These are phyloP conservation scores for Isabelozyma gotoi DNA, from an alignment of 805 yeast species.

Conservation along the genomic window DNA sequence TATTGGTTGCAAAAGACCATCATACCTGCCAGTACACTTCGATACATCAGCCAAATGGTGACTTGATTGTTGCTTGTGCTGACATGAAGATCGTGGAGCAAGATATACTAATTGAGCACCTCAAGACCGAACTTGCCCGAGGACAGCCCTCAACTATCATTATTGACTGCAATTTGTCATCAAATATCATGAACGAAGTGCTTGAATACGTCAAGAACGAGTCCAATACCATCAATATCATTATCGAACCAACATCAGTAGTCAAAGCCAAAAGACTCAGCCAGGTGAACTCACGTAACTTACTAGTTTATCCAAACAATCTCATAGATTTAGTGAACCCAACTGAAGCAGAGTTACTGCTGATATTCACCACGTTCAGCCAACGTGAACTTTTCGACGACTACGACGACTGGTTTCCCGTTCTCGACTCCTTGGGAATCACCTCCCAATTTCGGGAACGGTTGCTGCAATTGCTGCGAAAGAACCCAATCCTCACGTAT, in stretches of 20 bases:
- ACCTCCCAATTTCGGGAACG: slow-evolving; percentile 46
- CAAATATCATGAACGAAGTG: slow-evolving; percentile 37
- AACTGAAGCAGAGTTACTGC: slow-evolving; percentile 58
- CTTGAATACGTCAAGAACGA: slow-evolving; percentile 16
- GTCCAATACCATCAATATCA: slow-evolving; percentile 25
- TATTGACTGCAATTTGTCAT: slow-evolving; percentile 68
- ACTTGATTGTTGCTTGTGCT: slow-evolving; percentile 72
- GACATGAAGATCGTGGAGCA: slow-evolving; percentile 74
- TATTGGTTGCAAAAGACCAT: slow-evolving; percentile 20
- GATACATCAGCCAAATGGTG: slow-evolving; percentile 61
- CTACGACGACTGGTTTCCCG: slow-evolving; percentile 70
- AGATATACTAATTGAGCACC: slow-evolving; percentile 40
- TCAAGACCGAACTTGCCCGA: slow-evolving; percentile 37
- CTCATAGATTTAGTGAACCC: slow-evolving; percentile 59
- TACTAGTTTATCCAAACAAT: slow-evolving; percentile 50
- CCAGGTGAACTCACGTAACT: slow-evolving; percentile 17
- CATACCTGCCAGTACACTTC: slow-evolving; percentile 75
- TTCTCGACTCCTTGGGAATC: slow-evolving; percentile 59
- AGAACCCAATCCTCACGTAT: slow-evolving; percentile 15
- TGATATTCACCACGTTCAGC: slow-evolving; percentile 52
- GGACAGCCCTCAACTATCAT: slow-evolving; percentile 51
- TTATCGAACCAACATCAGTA: slow-evolving; percentile 78
- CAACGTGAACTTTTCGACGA: slow-evolving; percentile 44
- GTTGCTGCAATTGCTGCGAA: slow-evolving; percentile 32
- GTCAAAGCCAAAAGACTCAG: slow-evolving; percentile 58